Base-by-base conservation (phyloP, 495 filamentous ascomycete species). In the Hypoxylon perforatum region DNA sequence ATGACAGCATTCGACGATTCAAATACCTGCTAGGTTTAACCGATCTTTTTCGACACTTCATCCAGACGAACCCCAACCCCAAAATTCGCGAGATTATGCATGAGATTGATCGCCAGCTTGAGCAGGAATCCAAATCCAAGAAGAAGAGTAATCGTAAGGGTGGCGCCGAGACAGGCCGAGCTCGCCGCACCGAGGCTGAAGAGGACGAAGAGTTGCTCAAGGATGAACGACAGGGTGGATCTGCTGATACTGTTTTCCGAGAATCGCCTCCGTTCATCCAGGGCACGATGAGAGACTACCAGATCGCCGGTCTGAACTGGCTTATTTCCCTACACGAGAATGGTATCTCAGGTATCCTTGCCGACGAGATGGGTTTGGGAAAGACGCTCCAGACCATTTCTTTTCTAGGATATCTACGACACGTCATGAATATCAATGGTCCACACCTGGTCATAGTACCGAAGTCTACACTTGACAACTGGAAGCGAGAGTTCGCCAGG, bases 1-100 rank as follows among this genome's bases (percentile, higher is more conserved):
- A 97, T 81, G 96, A 99, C 70, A 94, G 93, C 0, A 92, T 97
- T 73, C 88, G 95, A 67, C 85, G 96, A 74, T 99, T 98, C 75
- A 91, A 93, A 49, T 98, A 99, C 73, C 88, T 99, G 1, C 86
- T 99, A 6, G 96, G 96, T 22, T 82, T 98, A 48, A 99, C 96
- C 45, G 96, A 99, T 73, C 86, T 99, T 18, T 99, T 99, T 82
- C 91, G 96, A 62, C 96, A 99, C 78, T 99, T 99, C 77, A 99
- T 99, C 80, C 93, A 97, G 72, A 90, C 93, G 17, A 99, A 96
- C 73, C 95, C 93, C 1, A 92, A 97, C 67, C 94, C 94, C 0
- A 88, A 88, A 36, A 92, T 98, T 73, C 90, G 94, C 68, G 90
- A 94, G 42, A 91, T 97, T 54, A 93, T 98, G 84, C 85, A 85